Percentiles rank a stretch among this genome's conserved stretches.
These are phyloP conservation scores for Fonsecaea multimorphosa DNA, from an alignment of 2,329 filamentous ascomycete species.

Conservation along the genomic window DNA sequence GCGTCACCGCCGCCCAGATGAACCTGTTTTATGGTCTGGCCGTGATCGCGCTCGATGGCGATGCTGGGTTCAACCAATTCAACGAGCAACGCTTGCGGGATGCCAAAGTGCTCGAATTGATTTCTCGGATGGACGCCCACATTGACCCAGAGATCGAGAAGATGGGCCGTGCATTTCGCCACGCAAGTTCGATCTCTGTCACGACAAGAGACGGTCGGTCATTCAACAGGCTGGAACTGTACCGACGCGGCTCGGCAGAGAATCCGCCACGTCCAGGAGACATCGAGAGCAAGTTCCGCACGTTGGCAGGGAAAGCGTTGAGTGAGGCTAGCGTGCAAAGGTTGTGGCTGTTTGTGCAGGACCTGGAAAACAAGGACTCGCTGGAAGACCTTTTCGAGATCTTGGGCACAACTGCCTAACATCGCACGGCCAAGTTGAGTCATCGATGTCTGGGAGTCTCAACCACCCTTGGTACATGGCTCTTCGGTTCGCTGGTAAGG, in stretches of 20 bases:
- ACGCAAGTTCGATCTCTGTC: slow-evolving; percentile 1
- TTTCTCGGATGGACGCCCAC: slow-evolving; percentile 20
- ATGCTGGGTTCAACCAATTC: slow-evolving; percentile 14
- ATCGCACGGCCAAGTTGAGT: no score
- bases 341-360: slow-evolving; percentile 6
- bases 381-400: slow-evolving; percentile 4
- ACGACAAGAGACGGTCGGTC: slow-evolving; percentile 9
- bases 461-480: no score
- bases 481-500: no score
- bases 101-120: slow-evolving; percentile 4
- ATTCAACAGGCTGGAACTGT: slow-evolving; percentile 2
- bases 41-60: slow-evolving; percentile 13
- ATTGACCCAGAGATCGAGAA: slow-evolving; percentile 13
- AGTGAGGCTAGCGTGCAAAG: slow-evolving; percentile 2
- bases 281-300: slow-evolving; percentile 13
- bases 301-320: slow-evolving; percentile 3
- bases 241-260: slow-evolving; percentile 9
- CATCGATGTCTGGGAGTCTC: no score
- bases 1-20: slow-evolving; percentile 16
- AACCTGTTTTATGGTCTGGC: slow-evolving; percentile 15
- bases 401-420: no score
- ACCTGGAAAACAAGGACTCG: slow-evolving; percentile 11
- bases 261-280: slow-evolving; percentile 9
- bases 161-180: slow-evolving; percentile 12
- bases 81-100: slow-evolving; percentile 5